Evolutionary conservation across 2,329 filamentous ascomycete species (phyloP).

Genomic region (Teratosphaeria nubilosa): DNA sequence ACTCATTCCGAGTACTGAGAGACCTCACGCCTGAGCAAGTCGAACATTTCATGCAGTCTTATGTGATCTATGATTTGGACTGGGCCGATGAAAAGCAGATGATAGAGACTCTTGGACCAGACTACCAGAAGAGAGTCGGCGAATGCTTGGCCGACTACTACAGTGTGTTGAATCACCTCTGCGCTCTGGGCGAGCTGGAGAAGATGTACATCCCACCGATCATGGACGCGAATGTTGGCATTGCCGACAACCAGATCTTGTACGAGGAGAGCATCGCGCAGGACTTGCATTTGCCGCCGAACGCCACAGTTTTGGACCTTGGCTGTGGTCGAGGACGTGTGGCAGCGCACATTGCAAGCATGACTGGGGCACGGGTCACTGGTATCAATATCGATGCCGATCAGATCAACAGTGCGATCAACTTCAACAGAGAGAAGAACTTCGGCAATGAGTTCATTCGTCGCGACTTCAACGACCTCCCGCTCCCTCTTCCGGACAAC

Average conservation of each 20-base stretch:
- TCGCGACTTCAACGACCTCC: constrained; percentile 21
- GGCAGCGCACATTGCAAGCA: constrained; percentile 18
- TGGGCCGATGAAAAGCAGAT: constrained; percentile 20
- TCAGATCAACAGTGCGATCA: constrained; percentile 17
- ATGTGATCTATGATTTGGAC: constrained; percentile 21
- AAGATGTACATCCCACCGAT: constrained; percentile 23
- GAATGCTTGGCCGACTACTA: constrained; percentile 21
- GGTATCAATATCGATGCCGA: constrained; percentile 22
- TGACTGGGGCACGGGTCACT: constrained; percentile 17
- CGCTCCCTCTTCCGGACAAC: constrained; percentile 15
- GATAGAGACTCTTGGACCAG: constrained; percentile 15
- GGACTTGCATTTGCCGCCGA: constrained; percentile 15
- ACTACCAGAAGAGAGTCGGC: constrained; percentile 19
- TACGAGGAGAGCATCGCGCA: constrained; percentile 20
- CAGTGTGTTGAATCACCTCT: constrained; percentile 21
- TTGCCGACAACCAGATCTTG: constrained; percentile 17
- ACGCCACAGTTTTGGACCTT: constrained; percentile 19
- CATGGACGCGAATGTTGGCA: constrained; percentile 12
- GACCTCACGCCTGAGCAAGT: constrained; percentile 17
- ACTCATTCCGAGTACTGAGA: constrained; percentile 16
- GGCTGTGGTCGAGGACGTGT: constrained; percentile 22
- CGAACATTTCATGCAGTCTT: constrained; percentile 21
- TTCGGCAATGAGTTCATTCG: constrained; percentile 16
- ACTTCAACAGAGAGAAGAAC: constrained; percentile 12
- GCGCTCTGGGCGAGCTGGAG: constrained; percentile 21